phyloP scores from a whole-genome alignment of 208 protist species.

The Tritrichomonas musculus region DNA sequence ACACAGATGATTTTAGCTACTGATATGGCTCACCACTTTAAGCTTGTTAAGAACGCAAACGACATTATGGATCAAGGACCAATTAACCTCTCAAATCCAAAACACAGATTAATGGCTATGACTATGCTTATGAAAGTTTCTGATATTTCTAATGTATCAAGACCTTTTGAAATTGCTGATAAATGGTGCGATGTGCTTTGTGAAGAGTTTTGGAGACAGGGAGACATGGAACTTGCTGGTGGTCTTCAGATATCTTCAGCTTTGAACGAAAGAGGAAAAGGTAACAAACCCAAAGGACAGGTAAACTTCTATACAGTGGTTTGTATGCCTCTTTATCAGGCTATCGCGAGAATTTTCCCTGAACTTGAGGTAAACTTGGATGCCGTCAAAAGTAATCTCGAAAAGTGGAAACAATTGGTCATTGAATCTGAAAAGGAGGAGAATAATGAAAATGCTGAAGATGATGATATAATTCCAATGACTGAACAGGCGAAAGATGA shows the following conservation, averaged over 20 bases:
- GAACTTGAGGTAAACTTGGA: not conserved
- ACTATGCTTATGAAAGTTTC: not conserved
- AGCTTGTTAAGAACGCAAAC: conserved; percentile 31
- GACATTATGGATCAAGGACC: not conserved
- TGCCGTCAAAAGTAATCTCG: not conserved
- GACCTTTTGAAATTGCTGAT: no score
- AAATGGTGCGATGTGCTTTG: not conserved
- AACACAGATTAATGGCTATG: conserved; percentile 13
- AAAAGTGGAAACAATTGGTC: not conserved
- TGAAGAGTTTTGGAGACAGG: conserved; percentile 3
- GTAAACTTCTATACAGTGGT: not conserved
- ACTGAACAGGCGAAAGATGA: no score
- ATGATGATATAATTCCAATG: no score
- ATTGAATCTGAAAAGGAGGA: not conserved
- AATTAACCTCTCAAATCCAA: not conserved
- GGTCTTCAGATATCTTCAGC: not conserved
- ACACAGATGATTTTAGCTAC: conserved; percentile 54
- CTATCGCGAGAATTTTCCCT: not conserved
- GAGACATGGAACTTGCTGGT: not conserved
- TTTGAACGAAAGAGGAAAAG: not conserved
- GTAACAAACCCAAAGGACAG: not conserved
- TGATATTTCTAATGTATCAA: not conserved
- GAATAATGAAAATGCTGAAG: no score
- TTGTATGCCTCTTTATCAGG: not conserved
- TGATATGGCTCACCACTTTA: conserved; percentile 55